These are phyloP conservation scores for Cladosporium colombiae DNA, from an alignment of 2,329 filamentous ascomycete species.

Conservation along the genomic window DNA sequence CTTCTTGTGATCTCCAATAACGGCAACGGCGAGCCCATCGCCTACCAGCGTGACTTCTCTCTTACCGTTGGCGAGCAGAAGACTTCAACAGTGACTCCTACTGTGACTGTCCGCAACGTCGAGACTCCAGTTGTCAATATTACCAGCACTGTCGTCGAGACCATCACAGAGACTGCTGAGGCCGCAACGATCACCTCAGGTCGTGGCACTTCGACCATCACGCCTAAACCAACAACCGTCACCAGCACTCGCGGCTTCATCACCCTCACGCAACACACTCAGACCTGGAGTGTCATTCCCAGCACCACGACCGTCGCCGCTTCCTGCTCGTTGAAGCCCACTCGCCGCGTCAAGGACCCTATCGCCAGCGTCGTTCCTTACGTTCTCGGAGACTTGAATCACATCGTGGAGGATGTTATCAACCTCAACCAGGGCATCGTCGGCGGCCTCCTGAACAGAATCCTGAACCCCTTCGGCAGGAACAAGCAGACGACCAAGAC, in stretches of 20 bases:
- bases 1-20: conserved; percentile 48
- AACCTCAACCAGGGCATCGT: conserved; percentile 6
- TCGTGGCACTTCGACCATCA: conserved; percentile 25
- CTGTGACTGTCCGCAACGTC: conserved; percentile 25
- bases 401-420: conserved; percentile 18
- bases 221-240: conserved; percentile 24
- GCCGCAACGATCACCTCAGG: conserved; percentile 25
- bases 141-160: conserved; percentile 30
- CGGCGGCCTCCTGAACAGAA: conserved; percentile 9
- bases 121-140: conserved; percentile 31
- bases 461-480: conserved; percentile 12
- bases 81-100: conserved; percentile 34
- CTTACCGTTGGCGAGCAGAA: conserved; percentile 41
- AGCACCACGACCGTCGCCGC: conserved; percentile 24
- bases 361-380: conserved; percentile 32
- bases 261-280: conserved; percentile 31
- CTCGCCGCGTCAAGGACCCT: conserved; percentile 28
- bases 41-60: conserved; percentile 46
- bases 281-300: conserved; percentile 24
- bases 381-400: conserved; percentile 24
- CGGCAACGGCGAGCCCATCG: conserved; percentile 45
- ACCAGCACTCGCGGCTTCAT: conserved; percentile 28
- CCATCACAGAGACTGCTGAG: conserved; percentile 33
- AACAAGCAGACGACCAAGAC: not conserved
- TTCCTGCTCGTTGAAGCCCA: conserved; percentile 21